Conservation (phyloP, 768 basidiomycete genomes). For the Rhodotorula sphaerocarpa region DNA sequence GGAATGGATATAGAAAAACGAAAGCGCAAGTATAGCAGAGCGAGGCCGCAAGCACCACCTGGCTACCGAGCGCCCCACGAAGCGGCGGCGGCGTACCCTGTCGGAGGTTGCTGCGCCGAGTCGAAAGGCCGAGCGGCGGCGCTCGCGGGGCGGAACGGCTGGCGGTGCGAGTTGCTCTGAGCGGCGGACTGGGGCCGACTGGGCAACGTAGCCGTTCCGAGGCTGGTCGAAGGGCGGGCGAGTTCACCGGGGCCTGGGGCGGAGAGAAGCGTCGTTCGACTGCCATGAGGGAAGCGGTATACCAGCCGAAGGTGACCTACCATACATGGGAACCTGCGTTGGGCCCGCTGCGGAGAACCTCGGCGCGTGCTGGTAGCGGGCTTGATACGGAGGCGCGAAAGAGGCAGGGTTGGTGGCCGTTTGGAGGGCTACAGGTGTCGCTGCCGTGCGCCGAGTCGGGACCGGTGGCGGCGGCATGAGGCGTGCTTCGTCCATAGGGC, state of each 20-base stretch:
- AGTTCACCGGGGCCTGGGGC: neutral
- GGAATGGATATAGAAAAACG: too few species aligned
- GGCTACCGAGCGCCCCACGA: too few species aligned
- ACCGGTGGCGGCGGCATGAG: slow-evolving; percentile 3
- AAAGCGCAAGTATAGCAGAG: too few species aligned
- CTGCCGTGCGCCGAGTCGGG: neutral
- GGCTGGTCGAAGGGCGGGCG: neutral
- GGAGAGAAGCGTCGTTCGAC: neutral
- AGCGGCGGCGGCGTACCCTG: too few species aligned
- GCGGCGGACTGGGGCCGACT: neutral
- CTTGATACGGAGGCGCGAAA: too few species aligned
- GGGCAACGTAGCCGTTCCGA: too few species aligned
- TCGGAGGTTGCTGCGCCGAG: too few species aligned
- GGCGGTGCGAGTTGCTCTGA: neutral
- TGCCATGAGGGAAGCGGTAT: neutral
- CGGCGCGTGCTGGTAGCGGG: neutral
- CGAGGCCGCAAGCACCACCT: too few species aligned
- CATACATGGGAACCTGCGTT: neutral
- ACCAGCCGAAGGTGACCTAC: neutral
- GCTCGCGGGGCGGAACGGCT: slow-evolving; percentile 4
- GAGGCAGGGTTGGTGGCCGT: too few species aligned
- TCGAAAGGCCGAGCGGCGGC: too few species aligned
- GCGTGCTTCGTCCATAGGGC: neutral
- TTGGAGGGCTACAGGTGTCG: neutral
- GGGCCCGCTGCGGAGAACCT: neutral